Conservation (phyloP, 176 grass and related monocot genomes). For the Metroxylon sagu region DNA sequence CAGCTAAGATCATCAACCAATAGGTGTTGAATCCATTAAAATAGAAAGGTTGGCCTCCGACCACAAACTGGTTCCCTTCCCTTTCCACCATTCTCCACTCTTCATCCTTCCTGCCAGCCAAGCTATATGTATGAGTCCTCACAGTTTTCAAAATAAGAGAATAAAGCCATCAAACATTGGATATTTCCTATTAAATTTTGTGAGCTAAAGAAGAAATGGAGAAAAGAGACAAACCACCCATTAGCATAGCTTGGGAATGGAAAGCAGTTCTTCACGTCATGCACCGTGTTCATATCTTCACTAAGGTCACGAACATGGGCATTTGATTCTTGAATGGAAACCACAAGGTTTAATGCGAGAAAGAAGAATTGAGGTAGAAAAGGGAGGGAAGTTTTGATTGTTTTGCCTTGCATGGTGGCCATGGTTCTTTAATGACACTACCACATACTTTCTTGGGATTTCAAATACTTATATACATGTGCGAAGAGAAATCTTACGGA, state of each 20-base stretch:
- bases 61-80: slow-evolving; percentile 40
- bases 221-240: too few species aligned
- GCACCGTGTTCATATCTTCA: not conserved
- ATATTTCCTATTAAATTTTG: too few species aligned
- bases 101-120: not conserved
- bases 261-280: too few species aligned
- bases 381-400: slow-evolving; percentile 7
- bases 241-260: too few species aligned
- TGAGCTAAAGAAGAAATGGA: too few species aligned
- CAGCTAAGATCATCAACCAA: slow-evolving; percentile 68
- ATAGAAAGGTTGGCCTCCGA: slow-evolving; percentile 44
- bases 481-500: not conserved
- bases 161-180: too few species aligned
- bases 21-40: slow-evolving; percentile 74
- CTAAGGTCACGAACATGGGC: not conserved
- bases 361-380: not conserved
- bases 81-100: slow-evolving; percentile 44
- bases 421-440: slow-evolving; percentile 5
- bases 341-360: slow-evolving; percentile 1
- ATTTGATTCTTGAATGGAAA: not conserved
- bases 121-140: too few species aligned
- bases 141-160: too few species aligned
- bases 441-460: not conserved
- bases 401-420: slow-evolving; percentile 2
- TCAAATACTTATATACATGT: slow-evolving; percentile 5